Base-by-base conservation (phyloP, 202 grass and related monocot genomes). In the Hordeum pubiflorum region DNA sequence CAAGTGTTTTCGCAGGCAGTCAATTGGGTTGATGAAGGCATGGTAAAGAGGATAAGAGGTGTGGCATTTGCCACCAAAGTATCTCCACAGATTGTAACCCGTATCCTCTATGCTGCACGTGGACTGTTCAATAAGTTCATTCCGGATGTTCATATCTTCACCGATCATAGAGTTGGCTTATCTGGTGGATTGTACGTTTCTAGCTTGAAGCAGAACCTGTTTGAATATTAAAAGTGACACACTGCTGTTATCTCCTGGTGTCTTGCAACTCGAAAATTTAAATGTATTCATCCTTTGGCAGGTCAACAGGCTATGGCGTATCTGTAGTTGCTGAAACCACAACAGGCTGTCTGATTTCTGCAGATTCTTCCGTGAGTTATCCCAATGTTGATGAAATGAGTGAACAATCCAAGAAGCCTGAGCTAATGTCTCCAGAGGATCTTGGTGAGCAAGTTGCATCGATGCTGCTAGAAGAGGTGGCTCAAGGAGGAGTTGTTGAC, bases 11-110 rank as follows among this genome's bases (percentile, higher is more conserved):
- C 9, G 36, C 79, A 96, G 96, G 90, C 89, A 37, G 58, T 85
- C 20, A 79, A 91, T 77, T 99, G 96, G 96, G 69, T 89, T 55
- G 92, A 99, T 61, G 90, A 99, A 86, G 92, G 96, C 66, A 93
- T 96, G 96, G 87, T 99, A 38, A 99, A 96, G 82, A 96, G 89
- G 84, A 99, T 99, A 84, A 91, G 96, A 80, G 96, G 96, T 63
- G 75, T 95, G 33, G 75, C 96, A 72, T 99, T 95, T 46, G 85
- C 96, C 26, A 95, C 89, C 22, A 83, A 72, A 63, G 90, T 99
- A 46, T 91, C 96, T 57, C 75, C 96, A 23, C 87, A 95, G 73
- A 88, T 91, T 80, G 80, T 81, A 62, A 86, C 76, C 69, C 90
- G 87, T 59, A 95, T 99, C 80, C 78, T 93, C 59, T 91, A 90